Conservation (phyloP, 1,284 basidiomycete species). For the Apiotrichum montevideense region DNA sequence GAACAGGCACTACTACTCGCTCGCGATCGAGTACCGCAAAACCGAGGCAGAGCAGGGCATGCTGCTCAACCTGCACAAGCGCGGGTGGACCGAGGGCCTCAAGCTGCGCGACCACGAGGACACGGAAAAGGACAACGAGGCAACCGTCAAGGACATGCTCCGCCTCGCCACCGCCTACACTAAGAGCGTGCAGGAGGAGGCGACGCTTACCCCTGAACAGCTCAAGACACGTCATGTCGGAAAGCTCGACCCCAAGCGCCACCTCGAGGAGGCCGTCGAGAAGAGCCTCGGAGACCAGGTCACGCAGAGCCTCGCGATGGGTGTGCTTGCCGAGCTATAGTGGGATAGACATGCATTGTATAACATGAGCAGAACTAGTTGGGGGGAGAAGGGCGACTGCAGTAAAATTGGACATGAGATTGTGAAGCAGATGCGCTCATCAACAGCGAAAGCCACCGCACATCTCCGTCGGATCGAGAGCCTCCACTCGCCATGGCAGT, state of each 20-base stretch:
- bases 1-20: conserved; percentile 90
- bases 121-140: conserved; percentile 80
- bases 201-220: conserved; percentile 80
- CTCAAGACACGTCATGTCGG: conserved; percentile 94
- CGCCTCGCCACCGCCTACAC: conserved; percentile 84
- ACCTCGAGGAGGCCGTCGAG: conserved; percentile 94
- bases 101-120: conserved; percentile 80
- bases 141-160: conserved; percentile 92
- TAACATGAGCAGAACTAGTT: conserved; percentile 3
- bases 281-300: conserved; percentile 94
- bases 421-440: too few species aligned
- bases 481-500: too few species aligned
- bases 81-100: conserved; percentile 95
- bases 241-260: conserved; percentile 94
- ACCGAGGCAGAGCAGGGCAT: conserved; percentile 96
- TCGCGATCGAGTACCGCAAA: conserved; percentile 93
- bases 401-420: too few species aligned
- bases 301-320: conserved; percentile 85
- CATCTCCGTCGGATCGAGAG: too few species aligned
- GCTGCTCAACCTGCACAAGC: conserved; percentile 95
- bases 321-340: conserved; percentile 78
- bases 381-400: too few species aligned
- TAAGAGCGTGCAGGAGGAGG: conserved; percentile 93
- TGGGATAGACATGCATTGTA: conserved; percentile 20
- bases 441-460: too few species aligned